Conservation (phyloP, 768 basidiomycete genomes). For the Austroboletus festivus region DNA sequence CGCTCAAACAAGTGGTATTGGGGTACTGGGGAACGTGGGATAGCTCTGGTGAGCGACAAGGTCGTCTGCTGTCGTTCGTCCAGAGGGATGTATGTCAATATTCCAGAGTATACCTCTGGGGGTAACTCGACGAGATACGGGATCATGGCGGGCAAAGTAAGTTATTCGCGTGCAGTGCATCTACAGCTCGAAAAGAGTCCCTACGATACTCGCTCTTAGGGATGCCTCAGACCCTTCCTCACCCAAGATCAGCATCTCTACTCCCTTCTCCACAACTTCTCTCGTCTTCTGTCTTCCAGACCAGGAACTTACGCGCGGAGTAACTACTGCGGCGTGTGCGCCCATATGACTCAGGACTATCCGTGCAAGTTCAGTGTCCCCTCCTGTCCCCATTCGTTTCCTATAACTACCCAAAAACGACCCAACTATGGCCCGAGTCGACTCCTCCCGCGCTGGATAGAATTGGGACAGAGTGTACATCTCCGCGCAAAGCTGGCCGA, state of each 20-base stretch:
- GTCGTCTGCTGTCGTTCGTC: slow-evolving; percentile 48
- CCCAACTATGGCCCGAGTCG: slow-evolving; percentile 36
- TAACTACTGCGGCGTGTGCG: slow-evolving; percentile 50
- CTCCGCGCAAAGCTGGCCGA: slow-evolving; percentile 67
- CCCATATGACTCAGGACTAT: slow-evolving; percentile 49
- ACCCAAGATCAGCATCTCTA: slow-evolving; percentile 40
- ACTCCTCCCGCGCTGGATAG: slow-evolving; percentile 37
- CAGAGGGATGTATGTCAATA: slow-evolving; percentile 51
- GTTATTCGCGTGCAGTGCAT: background rate
- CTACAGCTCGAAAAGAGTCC: slow-evolving; percentile 16
- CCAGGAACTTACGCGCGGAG: slow-evolving; percentile 48
- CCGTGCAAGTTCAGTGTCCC: slow-evolving; percentile 30
- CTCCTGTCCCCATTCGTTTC: slow-evolving; percentile 12
- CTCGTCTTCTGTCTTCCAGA: slow-evolving; percentile 45
- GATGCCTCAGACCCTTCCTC: slow-evolving; percentile 24
- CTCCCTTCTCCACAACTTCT: slow-evolving; percentile 49
- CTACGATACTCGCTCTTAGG: slow-evolving; percentile 31
- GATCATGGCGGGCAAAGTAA: slow-evolving; percentile 11
- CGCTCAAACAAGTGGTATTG: slow-evolving; percentile 54
- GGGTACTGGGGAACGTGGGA: slow-evolving; percentile 61
- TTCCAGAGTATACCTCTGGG: slow-evolving; percentile 60
- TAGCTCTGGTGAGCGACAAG: slow-evolving; percentile 57
- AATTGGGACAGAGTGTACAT: slow-evolving; percentile 49
- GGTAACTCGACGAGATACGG: slow-evolving; percentile 44
- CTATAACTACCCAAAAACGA: slow-evolving; percentile 49